These are phyloP conservation scores for Davidsoniella neocaledoniae DNA, from an alignment of 2,329 filamentous ascomycete genomes.

Conservation along the genomic window DNA sequence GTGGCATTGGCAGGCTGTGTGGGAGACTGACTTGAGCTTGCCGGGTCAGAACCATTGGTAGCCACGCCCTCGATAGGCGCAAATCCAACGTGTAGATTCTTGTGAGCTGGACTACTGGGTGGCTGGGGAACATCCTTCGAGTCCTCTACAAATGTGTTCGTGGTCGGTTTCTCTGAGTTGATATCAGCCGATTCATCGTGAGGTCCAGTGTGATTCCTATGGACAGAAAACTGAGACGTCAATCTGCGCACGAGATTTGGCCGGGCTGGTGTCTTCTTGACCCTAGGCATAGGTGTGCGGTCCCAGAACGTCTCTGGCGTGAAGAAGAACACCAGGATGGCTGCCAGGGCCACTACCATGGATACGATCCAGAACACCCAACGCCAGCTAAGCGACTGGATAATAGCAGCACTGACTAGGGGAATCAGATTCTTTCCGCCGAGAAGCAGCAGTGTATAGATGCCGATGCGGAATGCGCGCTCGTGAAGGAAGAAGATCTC, in stretches of 20 bases:
- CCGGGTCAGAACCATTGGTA: not conserved
- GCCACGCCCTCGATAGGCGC: constrained; percentile 12
- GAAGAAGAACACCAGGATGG: constrained; percentile 65
- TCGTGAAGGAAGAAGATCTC: constrained; percentile 85
- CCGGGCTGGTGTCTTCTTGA: constrained; percentile 19
- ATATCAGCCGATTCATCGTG: not conserved
- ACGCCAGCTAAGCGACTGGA: constrained; percentile 62
- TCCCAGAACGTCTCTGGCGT: constrained; percentile 97
- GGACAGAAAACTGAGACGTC: constrained; percentile 25
- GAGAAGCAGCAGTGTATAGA: constrained; percentile 77
- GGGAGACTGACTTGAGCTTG: not conserved
- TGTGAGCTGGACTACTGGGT: constrained; percentile 15
- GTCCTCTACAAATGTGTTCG: not conserved
- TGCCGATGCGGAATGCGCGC: constrained; percentile 77
- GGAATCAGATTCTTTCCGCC: constrained; percentile 86
- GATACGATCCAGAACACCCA: constrained; percentile 87
- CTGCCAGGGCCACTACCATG: constrained; percentile 57
- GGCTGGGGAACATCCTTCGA: constrained; percentile 2
- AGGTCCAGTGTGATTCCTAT: constrained; percentile 7
- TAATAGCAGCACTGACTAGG: constrained; percentile 70
- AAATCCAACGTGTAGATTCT: constrained; percentile 21
- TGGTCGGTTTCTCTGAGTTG: not conserved
- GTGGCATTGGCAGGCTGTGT: not conserved
- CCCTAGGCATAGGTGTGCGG: constrained; percentile 41
- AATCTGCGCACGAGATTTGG: constrained; percentile 31